Percentiles rank a stretch among this genome's conserved stretches.
These are phyloP conservation scores for Capsicum rhomboideum DNA, from an alignment of 257 asterid genomes.

Conservation along the genomic window DNA sequence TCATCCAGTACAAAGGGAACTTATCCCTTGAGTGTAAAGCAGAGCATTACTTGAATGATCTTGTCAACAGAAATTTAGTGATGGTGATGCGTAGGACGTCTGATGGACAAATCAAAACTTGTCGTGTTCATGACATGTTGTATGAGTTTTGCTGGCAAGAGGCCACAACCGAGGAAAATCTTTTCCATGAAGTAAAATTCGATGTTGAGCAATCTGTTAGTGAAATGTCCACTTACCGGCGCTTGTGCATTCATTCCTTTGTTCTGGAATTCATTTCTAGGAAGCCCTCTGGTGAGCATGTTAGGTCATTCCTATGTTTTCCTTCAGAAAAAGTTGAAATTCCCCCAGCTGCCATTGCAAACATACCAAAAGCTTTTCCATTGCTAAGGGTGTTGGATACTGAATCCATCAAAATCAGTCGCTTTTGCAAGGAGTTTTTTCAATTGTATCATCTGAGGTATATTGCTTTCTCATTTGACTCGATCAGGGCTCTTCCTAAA, in stretches of 20 bases:
- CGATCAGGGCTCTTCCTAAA: conserved; percentile 24
- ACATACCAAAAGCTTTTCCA: conserved; percentile 36
- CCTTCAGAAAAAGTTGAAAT: conserved; percentile 23
- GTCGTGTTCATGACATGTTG: conserved; percentile 49
- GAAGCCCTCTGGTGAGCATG: conserved; percentile 34
- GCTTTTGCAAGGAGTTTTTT: conserved; percentile 33
- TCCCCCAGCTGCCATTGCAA: conserved; percentile 21
- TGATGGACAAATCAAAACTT: conserved; percentile 35
- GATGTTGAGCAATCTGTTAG: neutral
- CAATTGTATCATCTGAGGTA: conserved; percentile 47
- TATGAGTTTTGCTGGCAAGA: conserved; percentile 39
- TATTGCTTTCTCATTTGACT: conserved; percentile 28
- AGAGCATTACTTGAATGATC: conserved; percentile 39
- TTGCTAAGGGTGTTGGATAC: conserved; percentile 47
- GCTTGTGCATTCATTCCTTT: conserved; percentile 47
- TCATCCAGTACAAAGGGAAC: conserved; percentile 20
- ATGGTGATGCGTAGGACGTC: conserved; percentile 26
- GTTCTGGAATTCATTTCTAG: conserved; percentile 28
- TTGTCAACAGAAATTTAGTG: conserved; percentile 37
- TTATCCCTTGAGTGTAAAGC: conserved; percentile 40
- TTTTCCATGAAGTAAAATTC: conserved; percentile 31
- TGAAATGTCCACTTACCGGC: conserved; percentile 21
- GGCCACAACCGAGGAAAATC: conserved; percentile 30
- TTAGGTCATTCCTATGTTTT: conserved; percentile 52
- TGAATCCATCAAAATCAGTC: conserved; percentile 24